phyloP scores from a whole-genome alignment of 139 green algal genomes.

The Micromonas commoda region DNA sequence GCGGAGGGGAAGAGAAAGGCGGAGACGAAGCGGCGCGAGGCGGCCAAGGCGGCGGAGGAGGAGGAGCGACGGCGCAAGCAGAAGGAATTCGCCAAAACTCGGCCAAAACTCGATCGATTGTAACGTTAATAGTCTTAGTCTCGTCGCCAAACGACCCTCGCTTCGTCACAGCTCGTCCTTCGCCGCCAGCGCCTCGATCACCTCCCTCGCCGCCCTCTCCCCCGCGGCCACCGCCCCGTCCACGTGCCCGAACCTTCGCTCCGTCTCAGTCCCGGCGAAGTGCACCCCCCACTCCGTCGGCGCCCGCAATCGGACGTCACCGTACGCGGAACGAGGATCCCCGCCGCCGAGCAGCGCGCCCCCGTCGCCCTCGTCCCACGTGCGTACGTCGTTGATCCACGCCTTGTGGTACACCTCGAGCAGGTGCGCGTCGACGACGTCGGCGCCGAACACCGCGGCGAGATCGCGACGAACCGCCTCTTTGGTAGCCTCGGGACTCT shows the following conservation, averaged over 20 bases:
- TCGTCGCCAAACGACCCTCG: too few relatives aligned
- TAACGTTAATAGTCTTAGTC: neutral
- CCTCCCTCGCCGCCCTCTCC: neutral
- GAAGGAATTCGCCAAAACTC: too few relatives aligned
- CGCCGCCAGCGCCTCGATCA: neutral
- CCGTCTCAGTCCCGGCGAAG: slow-evolving; percentile 18
- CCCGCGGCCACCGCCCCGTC: slow-evolving; percentile 3
- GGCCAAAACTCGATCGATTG: neutral
- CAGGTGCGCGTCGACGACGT: neutral
- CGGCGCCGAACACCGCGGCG: neutral
- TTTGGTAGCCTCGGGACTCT: neutral
- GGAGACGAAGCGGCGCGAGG: too few relatives aligned
- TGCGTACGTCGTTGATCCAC: neutral
- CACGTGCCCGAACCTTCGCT: neutral
- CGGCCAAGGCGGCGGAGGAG: too few relatives aligned
- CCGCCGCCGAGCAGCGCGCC: neutral
- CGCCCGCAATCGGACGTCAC: neutral
- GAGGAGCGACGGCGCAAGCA: too few relatives aligned
- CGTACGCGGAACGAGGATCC: neutral
- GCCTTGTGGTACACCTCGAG: slow-evolving; percentile 6
- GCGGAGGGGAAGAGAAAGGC: too few relatives aligned
- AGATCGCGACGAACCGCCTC: neutral
- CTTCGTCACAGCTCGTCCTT: too few relatives aligned
- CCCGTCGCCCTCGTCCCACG: neutral
- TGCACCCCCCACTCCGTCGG: neutral